Evolutionary conservation across 2,329 filamentous ascomycete species (phyloP).

Genomic region (Fusarium newnesense): DNA sequence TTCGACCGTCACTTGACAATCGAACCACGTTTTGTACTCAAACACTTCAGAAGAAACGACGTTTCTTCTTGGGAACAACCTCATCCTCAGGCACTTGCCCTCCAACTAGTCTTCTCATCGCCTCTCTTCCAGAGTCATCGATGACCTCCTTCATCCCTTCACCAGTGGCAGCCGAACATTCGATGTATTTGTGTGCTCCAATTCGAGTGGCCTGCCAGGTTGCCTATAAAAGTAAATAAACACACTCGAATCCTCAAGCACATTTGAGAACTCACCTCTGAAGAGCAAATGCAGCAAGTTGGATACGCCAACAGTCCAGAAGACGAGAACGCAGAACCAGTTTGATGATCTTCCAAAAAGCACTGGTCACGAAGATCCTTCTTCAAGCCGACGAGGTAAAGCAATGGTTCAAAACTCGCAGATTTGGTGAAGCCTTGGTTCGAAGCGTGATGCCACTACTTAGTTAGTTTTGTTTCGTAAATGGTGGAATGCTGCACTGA

Average conservation of each 20-base stretch:
- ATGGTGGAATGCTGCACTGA: constrained; percentile 12
- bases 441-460: constrained; percentile 47
- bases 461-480: not conserved
- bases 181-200: constrained; percentile 45
- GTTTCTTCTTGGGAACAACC: constrained; percentile 29
- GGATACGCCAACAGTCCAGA: constrained; percentile 32
- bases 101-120: constrained; percentile 33
- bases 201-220: constrained; percentile 47
- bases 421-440: constrained; percentile 42
- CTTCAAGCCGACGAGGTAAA: constrained; percentile 51
- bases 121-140: constrained; percentile 41
- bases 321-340: constrained; percentile 4
- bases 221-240: constrained; percentile 37
- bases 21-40: not conserved
- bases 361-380: constrained; percentile 46
- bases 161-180: constrained; percentile 52
- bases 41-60: constrained; percentile 22
- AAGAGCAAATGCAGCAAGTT: constrained; percentile 47
- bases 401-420: constrained; percentile 33
- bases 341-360: constrained; percentile 37
- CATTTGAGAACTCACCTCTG: constrained; percentile 39
- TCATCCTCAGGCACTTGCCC: constrained; percentile 4
- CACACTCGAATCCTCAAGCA: too few relatives aligned
- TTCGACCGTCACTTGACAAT: not conserved
- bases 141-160: constrained; percentile 49